Evolutionary conservation across 768 basidiomycete species (phyloP), one percentile per base, ranked within the genome.

Genomic region (Tulasnella sp.): DNA sequence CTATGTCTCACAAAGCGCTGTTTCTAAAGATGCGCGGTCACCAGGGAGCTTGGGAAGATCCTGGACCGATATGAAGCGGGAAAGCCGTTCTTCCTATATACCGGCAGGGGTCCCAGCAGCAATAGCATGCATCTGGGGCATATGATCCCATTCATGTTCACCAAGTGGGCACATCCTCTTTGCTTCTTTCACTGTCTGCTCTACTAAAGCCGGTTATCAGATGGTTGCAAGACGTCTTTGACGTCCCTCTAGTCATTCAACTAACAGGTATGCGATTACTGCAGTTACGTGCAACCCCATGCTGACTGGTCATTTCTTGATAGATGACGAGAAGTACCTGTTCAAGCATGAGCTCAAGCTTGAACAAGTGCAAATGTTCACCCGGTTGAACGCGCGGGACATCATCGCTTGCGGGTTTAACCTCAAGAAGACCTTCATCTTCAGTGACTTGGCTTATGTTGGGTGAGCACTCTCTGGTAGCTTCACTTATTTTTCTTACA

Each of bases 91-190:
- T 99, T 88, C 76, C 73, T 99, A 63, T 99, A 99, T 72, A 99
- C 96, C 1, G 96, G 96, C 30, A 82, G 96, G 60, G 96, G 96
- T 10, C 96, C 96, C 19, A 91, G 88, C 63, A 94, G 90, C 67
- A 90, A 90, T 68, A 93, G 91, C 68, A 87, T 98, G 85, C 96
- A 99, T 74, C 74, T 98, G 51, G 96, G 96, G 17, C 96, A 99
- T 70, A 86, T 93, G 85, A 83, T 97, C 52, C 96, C 94, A 0
- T 98, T 99, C 71, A 79, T 87, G 51, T 96, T 99, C 70, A 97
- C 96, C 61, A 93, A 96, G 92, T 94, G 66, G 63, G 84, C 73
- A 30, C 48, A 19, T 7, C 46, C 29, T 9, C n/a, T 22, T 48
- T 25, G 49, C 21, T 2, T 22, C 38, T 52, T 15, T 22, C 5